Evolutionary conservation across 345 rosid genomes (phyloP).

Genomic region (rapeseed (Brassica napus)): Da-Ae NC_063446.1:1575001-1575500

Average conservation of each 20-base stretch:
- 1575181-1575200: slow-evolving; percentile 12
- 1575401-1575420: slow-evolving; percentile 1
- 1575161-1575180: slow-evolving; percentile 23
- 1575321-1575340: background rate
- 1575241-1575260: slow-evolving; percentile 63
- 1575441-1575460: slow-evolving; percentile 79
- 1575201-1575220: background rate
- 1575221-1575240: slow-evolving; percentile 57
- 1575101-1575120: slow-evolving; percentile 19
- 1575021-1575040: slow-evolving; percentile 5
- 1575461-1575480: slow-evolving; percentile 65
- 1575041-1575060: slow-evolving; percentile 24
- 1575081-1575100: background rate
- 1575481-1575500: slow-evolving; percentile 72
- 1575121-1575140: slow-evolving; percentile 4
- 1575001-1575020: slow-evolving; percentile 28
- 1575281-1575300: slow-evolving; percentile 56
- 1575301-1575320: slow-evolving; percentile 51
- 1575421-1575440: slow-evolving; percentile 41
- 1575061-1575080: slow-evolving; percentile 15
- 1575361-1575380: background rate
- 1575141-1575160: slow-evolving; percentile 1
- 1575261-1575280: slow-evolving; percentile 62
- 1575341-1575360: background rate
- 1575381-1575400: background rate